Base-by-base conservation (phyloP, 2,329 filamentous ascomycete genomes). In the Colletotrichum karsti region DNA sequence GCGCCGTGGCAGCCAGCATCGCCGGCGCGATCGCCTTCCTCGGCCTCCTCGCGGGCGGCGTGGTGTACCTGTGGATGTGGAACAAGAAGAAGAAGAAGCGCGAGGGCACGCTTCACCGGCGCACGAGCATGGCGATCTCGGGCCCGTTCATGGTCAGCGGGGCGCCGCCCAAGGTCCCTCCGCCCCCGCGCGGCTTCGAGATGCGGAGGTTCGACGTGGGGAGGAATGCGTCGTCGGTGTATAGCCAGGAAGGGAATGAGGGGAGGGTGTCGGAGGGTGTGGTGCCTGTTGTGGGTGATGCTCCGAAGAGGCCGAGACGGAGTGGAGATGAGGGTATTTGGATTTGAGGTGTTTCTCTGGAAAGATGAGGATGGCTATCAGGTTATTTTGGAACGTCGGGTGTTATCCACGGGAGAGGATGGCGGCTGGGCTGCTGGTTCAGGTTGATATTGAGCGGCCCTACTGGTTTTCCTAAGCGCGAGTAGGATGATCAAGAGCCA, bases 1-100 rank as follows among this genome's bases (percentile, higher is more conserved):
- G 53, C 0, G 60, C 60, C 8, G 26, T 65, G 1, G 54, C 39
- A 12, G 65, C 60, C 8, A 53, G 53, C 24, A 41, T 65, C 8
- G 39, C 50, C 9, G 65, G 65, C 5, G 65, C 65, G 6, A 28
- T 68, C 5, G 60, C 65, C 1, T 37, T 68, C n/a, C 30, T 68
- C 15, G 46, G 65, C 2, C 8, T 65, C 3, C 9, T 68, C 2
- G 15, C 41, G 1, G 65, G 53, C 3, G 39, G 20, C 2, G 10
- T 59, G 7, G 48, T 48, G 9, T 13, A 65, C 15, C 28, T 62
- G 53, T 41, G 61, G 59, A 6, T 41, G 4, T 37, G 57, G 9
- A 22, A 42, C 22, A 55, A 59, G 13, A 66, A 41, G 15, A 39
- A 61, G n/a, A 28, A 20, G 26, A 60, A 53, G 2, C 28, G 22